Conservation (phyloP, 441 rosid genomes). For the Brassica hybrid region DNA sequence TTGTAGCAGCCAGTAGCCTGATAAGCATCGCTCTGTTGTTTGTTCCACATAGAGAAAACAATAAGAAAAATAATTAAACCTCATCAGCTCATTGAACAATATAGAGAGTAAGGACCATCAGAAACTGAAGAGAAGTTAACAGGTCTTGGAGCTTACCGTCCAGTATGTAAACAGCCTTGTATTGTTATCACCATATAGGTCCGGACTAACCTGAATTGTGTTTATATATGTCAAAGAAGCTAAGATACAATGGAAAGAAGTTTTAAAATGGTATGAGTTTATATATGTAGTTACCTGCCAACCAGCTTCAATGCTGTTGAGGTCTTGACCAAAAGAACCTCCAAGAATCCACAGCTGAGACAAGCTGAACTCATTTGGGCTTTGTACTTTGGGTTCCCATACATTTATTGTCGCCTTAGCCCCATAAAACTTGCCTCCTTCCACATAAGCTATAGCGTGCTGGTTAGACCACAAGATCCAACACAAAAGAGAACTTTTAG, state of each 20-base stretch:
- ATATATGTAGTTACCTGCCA: slow-evolving; percentile 74
- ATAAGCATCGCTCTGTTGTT: slow-evolving; percentile 62
- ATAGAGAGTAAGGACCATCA: neutral
- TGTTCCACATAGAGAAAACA: neutral
- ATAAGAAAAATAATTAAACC: neutral
- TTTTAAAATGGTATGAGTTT: neutral
- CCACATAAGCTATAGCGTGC: slow-evolving; percentile 95
- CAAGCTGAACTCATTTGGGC: slow-evolving; percentile 88
- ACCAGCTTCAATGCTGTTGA: slow-evolving; percentile 99
- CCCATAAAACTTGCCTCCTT: slow-evolving; percentile 89
- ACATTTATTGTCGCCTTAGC: slow-evolving; percentile 96
- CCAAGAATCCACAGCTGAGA: slow-evolving; percentile 98
- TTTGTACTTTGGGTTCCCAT: slow-evolving; percentile 95
- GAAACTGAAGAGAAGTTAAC: slow-evolving; percentile 4
- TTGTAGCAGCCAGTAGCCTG: slow-evolving; percentile 74
- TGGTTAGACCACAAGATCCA: slow-evolving; percentile 39
- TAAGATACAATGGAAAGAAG: neutral
- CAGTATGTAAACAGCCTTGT: slow-evolving; percentile 98
- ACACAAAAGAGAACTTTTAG: slow-evolving; percentile 10
- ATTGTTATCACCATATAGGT: slow-evolving; percentile 98
- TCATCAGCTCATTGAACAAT: neutral
- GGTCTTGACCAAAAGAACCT: slow-evolving; percentile 98
- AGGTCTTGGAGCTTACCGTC: slow-evolving; percentile 67
- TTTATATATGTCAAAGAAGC: neutral
- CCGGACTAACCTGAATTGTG: slow-evolving; percentile 75